These are phyloP conservation scores for Alternaria postmessia DNA, from an alignment of 2,329 filamentous ascomycete species.

Conservation along the genomic window DNA sequence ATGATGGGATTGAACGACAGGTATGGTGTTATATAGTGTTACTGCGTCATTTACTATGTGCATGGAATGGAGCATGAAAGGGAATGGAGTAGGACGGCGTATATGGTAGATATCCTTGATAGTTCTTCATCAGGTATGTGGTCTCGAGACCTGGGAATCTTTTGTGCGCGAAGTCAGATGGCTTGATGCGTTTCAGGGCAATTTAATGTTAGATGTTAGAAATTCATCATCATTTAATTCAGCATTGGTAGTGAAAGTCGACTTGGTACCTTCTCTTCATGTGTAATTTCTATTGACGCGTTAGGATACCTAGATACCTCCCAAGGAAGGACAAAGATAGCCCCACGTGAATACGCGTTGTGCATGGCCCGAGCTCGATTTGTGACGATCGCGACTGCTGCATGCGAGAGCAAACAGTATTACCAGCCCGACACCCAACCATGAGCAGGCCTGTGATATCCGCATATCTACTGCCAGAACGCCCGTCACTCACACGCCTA, in stretches of 20 bases:
- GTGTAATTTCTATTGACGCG: not conserved
- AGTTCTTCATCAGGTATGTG: slow-evolving; percentile 13
- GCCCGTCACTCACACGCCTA: not conserved
- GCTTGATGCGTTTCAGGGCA: not conserved
- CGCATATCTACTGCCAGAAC: not conserved
- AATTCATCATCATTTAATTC: not conserved
- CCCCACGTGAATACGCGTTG: slow-evolving; percentile 28
- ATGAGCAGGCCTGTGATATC: not conserved
- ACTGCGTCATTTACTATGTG: slow-evolving; percentile 11
- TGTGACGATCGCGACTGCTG: slow-evolving; percentile 15
- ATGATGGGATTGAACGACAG: slow-evolving; percentile 7
- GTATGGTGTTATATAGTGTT: slow-evolving; percentile 10
- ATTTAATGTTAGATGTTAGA: slow-evolving; percentile 14
- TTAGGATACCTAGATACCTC: not conserved
- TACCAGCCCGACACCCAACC: slow-evolving; percentile 1
- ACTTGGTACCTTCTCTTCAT: not conserved
- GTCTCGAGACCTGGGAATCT: slow-evolving; percentile 2
- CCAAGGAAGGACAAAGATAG: not conserved
- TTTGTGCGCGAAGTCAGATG: not conserved
- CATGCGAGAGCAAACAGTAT: slow-evolving; percentile 4
- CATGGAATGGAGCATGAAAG: slow-evolving; percentile 11
- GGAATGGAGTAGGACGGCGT: slow-evolving; percentile 21
- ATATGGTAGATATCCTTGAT: slow-evolving; percentile 25
- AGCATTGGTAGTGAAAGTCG: not conserved
- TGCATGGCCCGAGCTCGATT: slow-evolving; percentile 16